These are phyloP conservation scores for Euryodendron excelsum DNA, from an alignment of 148 eudicot genomes.

Conservation along the genomic window DNA sequence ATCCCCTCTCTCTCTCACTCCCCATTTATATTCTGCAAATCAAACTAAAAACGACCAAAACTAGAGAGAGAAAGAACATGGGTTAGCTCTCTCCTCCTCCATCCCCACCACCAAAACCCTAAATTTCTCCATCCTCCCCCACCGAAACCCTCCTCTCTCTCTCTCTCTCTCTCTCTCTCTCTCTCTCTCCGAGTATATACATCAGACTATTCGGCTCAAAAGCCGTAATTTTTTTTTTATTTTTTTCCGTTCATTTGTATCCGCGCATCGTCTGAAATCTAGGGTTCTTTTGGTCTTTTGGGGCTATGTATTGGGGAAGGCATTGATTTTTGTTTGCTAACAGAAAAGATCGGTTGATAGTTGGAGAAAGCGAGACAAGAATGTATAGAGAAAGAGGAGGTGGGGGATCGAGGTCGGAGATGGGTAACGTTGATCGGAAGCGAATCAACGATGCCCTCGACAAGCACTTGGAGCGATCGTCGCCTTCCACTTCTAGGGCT, in stretches of 20 bases:
- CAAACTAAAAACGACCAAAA: not conserved
- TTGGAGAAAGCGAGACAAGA: not conserved
- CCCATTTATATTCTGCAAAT: not conserved
- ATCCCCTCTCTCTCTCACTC: not conserved
- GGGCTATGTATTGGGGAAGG: not conserved
- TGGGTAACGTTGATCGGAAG: conserved; percentile 52
- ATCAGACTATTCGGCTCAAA: not conserved
- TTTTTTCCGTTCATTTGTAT: not conserved
- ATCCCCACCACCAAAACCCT: not conserved
- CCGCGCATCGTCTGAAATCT: conserved; percentile 6
- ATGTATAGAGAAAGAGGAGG: conserved; percentile 41
- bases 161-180: conserved; percentile 1
- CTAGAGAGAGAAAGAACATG: conserved; percentile 11
- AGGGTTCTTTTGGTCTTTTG: not conserved
- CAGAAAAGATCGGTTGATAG: not conserved
- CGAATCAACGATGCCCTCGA: conserved; percentile 54
- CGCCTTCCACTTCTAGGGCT: conserved; percentile 53
- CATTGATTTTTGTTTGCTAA: not conserved
- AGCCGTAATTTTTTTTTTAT: not conserved
- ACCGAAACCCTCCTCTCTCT: not conserved
- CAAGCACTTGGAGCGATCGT: conserved; percentile 58
- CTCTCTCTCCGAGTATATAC: conserved; percentile 18
- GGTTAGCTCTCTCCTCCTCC: conserved; percentile 3
- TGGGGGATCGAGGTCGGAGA: conserved; percentile 40
- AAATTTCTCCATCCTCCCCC: not conserved